Base-by-base conservation (phyloP, 1,284 basidiomycete genomes). In the Pascua sp. region DNA sequence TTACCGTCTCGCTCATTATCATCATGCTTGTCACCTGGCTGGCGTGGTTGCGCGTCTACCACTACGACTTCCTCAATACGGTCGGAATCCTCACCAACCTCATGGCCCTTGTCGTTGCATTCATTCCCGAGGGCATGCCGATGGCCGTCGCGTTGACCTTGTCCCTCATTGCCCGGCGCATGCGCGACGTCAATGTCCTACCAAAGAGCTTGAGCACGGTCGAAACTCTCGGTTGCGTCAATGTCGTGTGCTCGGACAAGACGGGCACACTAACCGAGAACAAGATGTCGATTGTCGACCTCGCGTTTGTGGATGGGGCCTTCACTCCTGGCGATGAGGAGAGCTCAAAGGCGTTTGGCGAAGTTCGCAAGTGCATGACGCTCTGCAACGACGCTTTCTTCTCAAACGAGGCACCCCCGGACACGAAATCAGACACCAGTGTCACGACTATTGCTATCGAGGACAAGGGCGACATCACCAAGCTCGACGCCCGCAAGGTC, bases 341-440 rank as follows among this genome's bases (percentile, higher is more conserved):
- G 15, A 67, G 73, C 43, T 55, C 67, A 11, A 57, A 75, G 0
- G 51, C 59, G 5, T 57, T 62, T 15, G 55, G 48, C 8, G 49
- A 49, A 16, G 47, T 64, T 8, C 53, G 54, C 12, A 57, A 57
- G 16, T 52, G 43, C 11, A 53, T 65, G 18, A 51, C 55, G 69
- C 77, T 87, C 5, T 86, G 85, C 73, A 87, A 86, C 56, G 83
- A 80, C 11, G 85, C 86, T 0, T 78, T 76, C 38, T 86, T 86
- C 53, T 81, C 82, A 47, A 16, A 42, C 37, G 51, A 53, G 11
- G 68, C 70, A 2, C 59, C 63, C 0, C 68, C 65, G 10, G 77
- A 80, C 45, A 7, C 24, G 3, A 7, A 32, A 32, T 63, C 74
- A 24, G 77, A 82, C 2, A 42, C 80, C 9, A 71, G 75, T 1